Base-by-base conservation (phyloP, 108 stramenopile genomes). In the Ochromonas danica region DNA sequence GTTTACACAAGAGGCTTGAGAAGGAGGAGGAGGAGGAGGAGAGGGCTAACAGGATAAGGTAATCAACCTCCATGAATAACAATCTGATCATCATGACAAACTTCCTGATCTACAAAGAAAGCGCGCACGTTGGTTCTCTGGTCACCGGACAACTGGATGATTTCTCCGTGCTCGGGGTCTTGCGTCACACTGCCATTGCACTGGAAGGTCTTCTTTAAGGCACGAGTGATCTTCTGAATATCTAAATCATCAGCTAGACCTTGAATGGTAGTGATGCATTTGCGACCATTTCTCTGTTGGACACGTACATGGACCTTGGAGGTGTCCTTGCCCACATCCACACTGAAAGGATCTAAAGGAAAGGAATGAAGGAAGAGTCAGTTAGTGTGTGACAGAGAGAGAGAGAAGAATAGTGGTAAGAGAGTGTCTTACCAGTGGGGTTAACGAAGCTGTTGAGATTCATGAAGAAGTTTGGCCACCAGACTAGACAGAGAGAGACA, bases 181-280 rank as follows among this genome's bases (percentile, higher is more conserved):
- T 92, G 93, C 72, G 93, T 93, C 22, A 98, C 94, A 80, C 95
- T 95, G 35, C 98, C 98, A 88, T 98, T 98, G 83, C 98, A 98
- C 70, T 86, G 86, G 87, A 97, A 97, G 84, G 94, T 96, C 89
- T 98, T 98, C 88, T 97, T 98, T 85, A 98, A 92, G 40, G 96
- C 96, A 84, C 96, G 96, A 88, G 94, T 94, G 86, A 98, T 98
- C 70, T 94, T 89, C 85, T 96, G 95, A 65, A 98, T 83, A 87
- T 98, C 98, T 42, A 98, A 92, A 84, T 98, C 98, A 80, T 97
- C 95, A 31, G 95, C 95, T 61, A 97, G 86, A 63, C 96, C 96
- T 65, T 94, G 79, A 39, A 78, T 88, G 0, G 96, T 96, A n/a
- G 95, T 96, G 86, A 97, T 98, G 90, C 96, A 97, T 87, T 98